Evolutionary conservation across 2,329 filamentous ascomycete species (phyloP).

Genomic region (Aspergillus cejpii): DNA sequence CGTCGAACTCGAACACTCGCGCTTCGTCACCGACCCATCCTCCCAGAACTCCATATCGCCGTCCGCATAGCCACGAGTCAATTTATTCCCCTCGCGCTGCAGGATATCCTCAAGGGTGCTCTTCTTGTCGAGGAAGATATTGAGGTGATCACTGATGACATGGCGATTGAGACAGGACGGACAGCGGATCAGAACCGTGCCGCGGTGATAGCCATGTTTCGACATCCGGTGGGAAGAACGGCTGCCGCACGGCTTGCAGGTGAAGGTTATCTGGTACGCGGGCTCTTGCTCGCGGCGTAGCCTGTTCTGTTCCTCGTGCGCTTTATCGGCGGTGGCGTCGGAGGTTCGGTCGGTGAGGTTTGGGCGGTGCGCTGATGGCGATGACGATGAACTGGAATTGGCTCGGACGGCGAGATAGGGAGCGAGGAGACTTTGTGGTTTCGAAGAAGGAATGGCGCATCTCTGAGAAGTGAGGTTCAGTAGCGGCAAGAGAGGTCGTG

Average conservation of each 20-base stretch:
- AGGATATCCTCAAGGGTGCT: slow-evolving; percentile 42
- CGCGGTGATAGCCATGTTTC: slow-evolving; percentile 91
- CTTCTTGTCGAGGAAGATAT: slow-evolving; percentile 46
- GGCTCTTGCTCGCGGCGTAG: slow-evolving; percentile 47
- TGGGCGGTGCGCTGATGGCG: slow-evolving; percentile 15
- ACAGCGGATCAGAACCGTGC: slow-evolving; percentile 82
- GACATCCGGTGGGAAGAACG: slow-evolving; percentile 80
- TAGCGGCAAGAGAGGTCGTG: slow-evolving; percentile 19
- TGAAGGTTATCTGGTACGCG: slow-evolving; percentile 83
- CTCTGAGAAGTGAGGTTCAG: slow-evolving; percentile 10
- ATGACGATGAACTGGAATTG: slow-evolving; percentile 32
- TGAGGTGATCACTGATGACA: slow-evolving; percentile 84
- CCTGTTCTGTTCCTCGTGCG: slow-evolving; percentile 32
- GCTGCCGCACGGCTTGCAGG: slow-evolving; percentile 74
- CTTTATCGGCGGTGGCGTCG: slow-evolving; percentile 25
- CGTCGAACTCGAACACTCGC: background rate
- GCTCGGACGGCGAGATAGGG: slow-evolving; percentile 16
- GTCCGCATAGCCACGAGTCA: slow-evolving; percentile 70
- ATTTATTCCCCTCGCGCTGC: slow-evolving; percentile 52
- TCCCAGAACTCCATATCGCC: slow-evolving; percentile 93
- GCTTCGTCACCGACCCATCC: slow-evolving; percentile 50
- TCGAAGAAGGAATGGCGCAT: slow-evolving; percentile 3
- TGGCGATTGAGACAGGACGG: slow-evolving; percentile 80
- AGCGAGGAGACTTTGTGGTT: slow-evolving; percentile 4
- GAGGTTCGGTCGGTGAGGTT: slow-evolving; percentile 30